Base-by-base conservation (phyloP, 1,284 basidiomycete genomes). In the Malassezia cuniculi region DNA sequence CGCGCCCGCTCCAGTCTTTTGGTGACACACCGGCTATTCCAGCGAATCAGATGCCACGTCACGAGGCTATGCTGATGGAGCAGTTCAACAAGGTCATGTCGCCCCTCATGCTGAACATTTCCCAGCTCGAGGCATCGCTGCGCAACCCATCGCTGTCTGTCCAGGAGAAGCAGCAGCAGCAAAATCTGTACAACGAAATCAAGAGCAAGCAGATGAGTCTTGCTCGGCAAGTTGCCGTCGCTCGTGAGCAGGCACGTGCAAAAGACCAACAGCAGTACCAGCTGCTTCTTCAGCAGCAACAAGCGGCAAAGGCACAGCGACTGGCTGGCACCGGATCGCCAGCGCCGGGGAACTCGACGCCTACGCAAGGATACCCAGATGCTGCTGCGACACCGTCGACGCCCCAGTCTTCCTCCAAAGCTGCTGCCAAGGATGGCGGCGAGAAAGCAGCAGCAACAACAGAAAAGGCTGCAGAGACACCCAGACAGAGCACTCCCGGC, bases 31-130 rank as follows among this genome's bases (percentile, higher is more conserved):
- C 34, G 3, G 8, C 31, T 9, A 34, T 41, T 28, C 27, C 28
- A 7, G 20, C 21, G 7, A 14, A 22, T 2, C 48, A 50, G 21
- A 35, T 52, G 3, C 54, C 52, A 3, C 49, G 50, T n/a, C 50
- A 47, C 12, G 54, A 60, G 39, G 50, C 52, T 10, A 50, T 50
- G 27, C 36, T 57, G 12, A 34, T 57, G 39, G 55, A 57, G 36
- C 54, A 57, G 27, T 57, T 60, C 36, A 55, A 60, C 31, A 48
- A 50, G 9, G 46, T 55, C 36, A 52, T 55, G 15, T 51, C 56
- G 16, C 54, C 55, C n/a, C 36, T 57, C 6, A 36, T 48, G 27
- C 45, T 53, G 39, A 59, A 59, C 29, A 52, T 55, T 16, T 47
- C 52, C 19, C 52, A 53, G 24, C 25, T 57, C 9, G 54, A 55